Conservation (phyloP, 2,329 filamentous ascomycete genomes). For the Raffaelea albimanens region DNA sequence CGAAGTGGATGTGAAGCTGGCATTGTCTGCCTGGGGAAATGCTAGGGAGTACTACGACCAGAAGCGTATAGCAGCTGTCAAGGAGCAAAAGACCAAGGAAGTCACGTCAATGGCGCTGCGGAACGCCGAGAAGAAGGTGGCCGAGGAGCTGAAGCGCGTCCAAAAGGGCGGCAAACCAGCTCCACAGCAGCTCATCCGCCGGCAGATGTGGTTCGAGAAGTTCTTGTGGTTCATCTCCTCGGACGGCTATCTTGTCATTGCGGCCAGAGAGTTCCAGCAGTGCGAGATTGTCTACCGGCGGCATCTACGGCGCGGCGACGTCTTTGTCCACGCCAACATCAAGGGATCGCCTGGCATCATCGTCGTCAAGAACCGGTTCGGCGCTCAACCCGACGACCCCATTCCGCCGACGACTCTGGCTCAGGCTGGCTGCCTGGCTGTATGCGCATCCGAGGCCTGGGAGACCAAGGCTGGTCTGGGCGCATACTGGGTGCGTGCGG, state of each 20-base stretch:
- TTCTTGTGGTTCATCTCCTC: slow-evolving; percentile 93
- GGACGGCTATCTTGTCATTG: slow-evolving; percentile 87
- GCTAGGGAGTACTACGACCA: slow-evolving; percentile 88
- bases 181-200: slow-evolving; percentile 70
- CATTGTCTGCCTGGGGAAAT: slow-evolving; percentile 76
- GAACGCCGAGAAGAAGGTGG: slow-evolving; percentile 82
- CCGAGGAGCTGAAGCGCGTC: slow-evolving; percentile 73
- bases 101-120: slow-evolving; percentile 78
- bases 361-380: slow-evolving; percentile 71
- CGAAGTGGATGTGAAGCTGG: slow-evolving; percentile 75
- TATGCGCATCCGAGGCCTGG: slow-evolving; percentile 85
- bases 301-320: slow-evolving; percentile 78
- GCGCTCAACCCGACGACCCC: slow-evolving; percentile 62
- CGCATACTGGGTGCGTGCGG: slow-evolving; percentile 88
- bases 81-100: slow-evolving; percentile 76
- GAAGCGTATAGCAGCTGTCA: slow-evolving; percentile 71
- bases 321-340: slow-evolving; percentile 86
- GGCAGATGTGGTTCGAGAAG: slow-evolving; percentile 93
- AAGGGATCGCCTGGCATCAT: slow-evolving; percentile 76
- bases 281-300: slow-evolving; percentile 85
- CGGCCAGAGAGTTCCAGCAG: slow-evolving; percentile 79
- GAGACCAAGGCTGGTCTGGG: slow-evolving; percentile 94
- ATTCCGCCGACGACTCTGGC: slow-evolving; percentile 86
- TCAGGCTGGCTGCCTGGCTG: slow-evolving; percentile 77
- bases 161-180: slow-evolving; percentile 77